Base-by-base conservation (phyloP, 208 protist species). In the Trypanosoma lewisi region DNA sequence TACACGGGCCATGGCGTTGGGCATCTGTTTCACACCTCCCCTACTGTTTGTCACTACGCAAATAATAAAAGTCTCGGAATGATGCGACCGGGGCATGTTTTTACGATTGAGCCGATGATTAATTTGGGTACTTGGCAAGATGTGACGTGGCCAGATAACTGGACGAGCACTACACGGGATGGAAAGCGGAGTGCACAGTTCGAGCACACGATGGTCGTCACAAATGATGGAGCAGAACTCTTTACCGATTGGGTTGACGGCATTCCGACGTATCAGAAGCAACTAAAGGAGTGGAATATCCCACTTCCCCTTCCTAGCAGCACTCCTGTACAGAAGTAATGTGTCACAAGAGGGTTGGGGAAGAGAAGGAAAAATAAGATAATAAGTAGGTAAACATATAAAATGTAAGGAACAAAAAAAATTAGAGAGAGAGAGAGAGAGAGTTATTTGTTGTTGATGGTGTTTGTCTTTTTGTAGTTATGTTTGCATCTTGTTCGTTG, bases 71-170 rank as follows among this genome's bases (percentile, higher is more conserved):
- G 72, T 58, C 59, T 85, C 0, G 91, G 93, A n/a, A 85, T 95
- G 55, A 95, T 96, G 69, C 81, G 88, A 67, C 66, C 82, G 8
- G 98, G 98, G 9, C 94, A 98, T 74, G 88, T 97, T 44, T 99
- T 98, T 71, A 99, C 98, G 0, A 99, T 99, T 58, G 98, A 99
- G 87, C 98, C 98, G 27, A 99, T 99, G 90, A 98, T 99, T 50
- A 99, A 98, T 77, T 78, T 92, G 21, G 95, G 94, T 21, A 80
- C 64, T n/a, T 94, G 89, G 85, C 72, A 96, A 58, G 93, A 97
- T 68, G 78, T 89, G 11, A 89, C 93, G 9, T 98, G 95, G 94
- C 86, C 94, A 8, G 98, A 99, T 58, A 89, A 95, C n/a, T 99
- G 98, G 98, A 99, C 98, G 0, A 91, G 87, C 45, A 70, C 91